Conservation (phyloP, 371 early-diverging fungal genomes). For the Dinochytrium kinnereticum region DNA sequence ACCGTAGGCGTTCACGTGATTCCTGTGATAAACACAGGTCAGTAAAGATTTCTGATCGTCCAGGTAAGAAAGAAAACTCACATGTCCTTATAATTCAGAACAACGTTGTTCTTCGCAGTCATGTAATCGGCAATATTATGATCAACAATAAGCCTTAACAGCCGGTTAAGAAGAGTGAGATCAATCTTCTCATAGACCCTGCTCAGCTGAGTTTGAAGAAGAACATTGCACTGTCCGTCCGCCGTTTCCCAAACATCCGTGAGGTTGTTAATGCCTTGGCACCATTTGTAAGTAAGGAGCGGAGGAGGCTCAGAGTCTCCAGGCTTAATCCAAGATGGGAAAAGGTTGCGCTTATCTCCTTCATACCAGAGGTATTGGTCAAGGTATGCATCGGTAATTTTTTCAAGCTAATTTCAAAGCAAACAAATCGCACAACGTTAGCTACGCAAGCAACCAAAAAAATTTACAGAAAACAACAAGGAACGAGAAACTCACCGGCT, state of each 20-base stretch:
- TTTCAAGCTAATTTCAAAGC: slow-evolving; percentile 72
- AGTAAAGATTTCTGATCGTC: not conserved
- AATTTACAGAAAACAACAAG: not conserved
- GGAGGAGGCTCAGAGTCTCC: slow-evolving; percentile 97
- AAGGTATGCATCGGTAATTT: slow-evolving; percentile 98
- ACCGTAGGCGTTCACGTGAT: slow-evolving; percentile 96
- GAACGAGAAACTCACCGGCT: slow-evolving; percentile 60
- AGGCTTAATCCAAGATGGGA: slow-evolving; percentile 98
- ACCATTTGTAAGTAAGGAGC: slow-evolving; percentile 96
- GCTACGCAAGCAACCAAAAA: too few species aligned
- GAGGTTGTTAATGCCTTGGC: slow-evolving; percentile 96
- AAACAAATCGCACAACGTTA: slow-evolving; percentile 8
- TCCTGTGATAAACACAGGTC: slow-evolving; percentile 45
- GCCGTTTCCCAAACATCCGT: slow-evolving; percentile 93
- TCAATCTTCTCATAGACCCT: slow-evolving; percentile 97
- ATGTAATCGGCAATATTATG: slow-evolving; percentile 99
- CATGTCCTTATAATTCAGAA: slow-evolving; percentile 98
- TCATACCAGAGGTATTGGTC: slow-evolving; percentile 99
- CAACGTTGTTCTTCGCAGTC: slow-evolving; percentile 98
- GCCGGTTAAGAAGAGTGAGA: slow-evolving; percentile 92
- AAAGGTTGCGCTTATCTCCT: slow-evolving; percentile 86
- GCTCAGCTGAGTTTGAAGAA: slow-evolving; percentile 92
- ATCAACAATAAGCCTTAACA: slow-evolving; percentile 95
- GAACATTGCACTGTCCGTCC: slow-evolving; percentile 91
- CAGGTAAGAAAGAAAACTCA: slow-evolving; percentile 5